Evolutionary conservation across 352 stramenopile genomes (phyloP).

Genomic region (Chrysophaeum taylorii): DNA sequence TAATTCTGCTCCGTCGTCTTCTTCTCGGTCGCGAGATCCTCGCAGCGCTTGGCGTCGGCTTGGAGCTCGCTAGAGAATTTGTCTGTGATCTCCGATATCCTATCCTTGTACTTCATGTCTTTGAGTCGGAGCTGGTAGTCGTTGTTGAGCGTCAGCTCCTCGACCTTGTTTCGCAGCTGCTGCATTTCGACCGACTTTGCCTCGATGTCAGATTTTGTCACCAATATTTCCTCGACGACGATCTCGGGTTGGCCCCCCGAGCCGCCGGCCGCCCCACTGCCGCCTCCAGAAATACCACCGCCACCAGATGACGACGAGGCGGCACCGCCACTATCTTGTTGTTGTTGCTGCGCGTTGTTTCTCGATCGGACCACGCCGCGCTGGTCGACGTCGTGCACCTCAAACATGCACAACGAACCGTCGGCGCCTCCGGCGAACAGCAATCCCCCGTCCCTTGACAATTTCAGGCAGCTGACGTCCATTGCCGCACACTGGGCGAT

Average conservation of each 20-base stretch:
- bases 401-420: constrained; percentile 71
- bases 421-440: constrained; percentile 77
- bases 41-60: constrained; percentile 49
- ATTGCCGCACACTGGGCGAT: constrained; percentile 24
- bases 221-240: constrained; percentile 81
- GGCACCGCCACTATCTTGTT: constrained; percentile 53
- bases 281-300: background rate
- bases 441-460: constrained; percentile 74
- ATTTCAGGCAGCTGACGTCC: constrained; percentile 56
- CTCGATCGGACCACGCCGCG: constrained; percentile 44
- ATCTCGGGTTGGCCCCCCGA: constrained; percentile 19
- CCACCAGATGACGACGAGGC: too few relatives aligned
- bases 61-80: constrained; percentile 77
- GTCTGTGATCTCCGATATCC: constrained; percentile 64
- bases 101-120: constrained; percentile 55
- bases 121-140: constrained; percentile 57
- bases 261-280: constrained; percentile 20
- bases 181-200: constrained; percentile 72
- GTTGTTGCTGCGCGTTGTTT: constrained; percentile 41
- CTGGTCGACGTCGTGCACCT: constrained; percentile 36
- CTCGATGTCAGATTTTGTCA: constrained; percentile 76
- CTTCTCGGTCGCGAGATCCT: constrained; percentile 73
- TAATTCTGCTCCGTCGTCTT: constrained; percentile 41
- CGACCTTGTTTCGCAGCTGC: constrained; percentile 76
- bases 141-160: constrained; percentile 72